Evolutionary conservation across 2,329 filamentous ascomycete species (phyloP).

Genomic region (Emergomyces pasteurianus): DNA sequence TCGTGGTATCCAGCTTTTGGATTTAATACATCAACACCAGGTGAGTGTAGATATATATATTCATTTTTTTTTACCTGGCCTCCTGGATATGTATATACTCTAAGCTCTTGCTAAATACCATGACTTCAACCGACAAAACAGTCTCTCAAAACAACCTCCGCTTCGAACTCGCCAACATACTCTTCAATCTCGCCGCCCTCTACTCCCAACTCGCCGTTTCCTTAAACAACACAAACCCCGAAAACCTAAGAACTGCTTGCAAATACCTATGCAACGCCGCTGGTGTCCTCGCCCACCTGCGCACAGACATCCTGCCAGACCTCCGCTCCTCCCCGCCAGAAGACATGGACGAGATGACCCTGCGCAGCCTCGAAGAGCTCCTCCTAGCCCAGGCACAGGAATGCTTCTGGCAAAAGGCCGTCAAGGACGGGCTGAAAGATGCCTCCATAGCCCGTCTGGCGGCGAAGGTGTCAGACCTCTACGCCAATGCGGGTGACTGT

Average conservation of each 20-base stretch:
- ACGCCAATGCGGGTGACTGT: conserved; percentile 69
- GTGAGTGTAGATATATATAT: conserved; percentile 19
- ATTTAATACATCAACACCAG: conserved; percentile 68
- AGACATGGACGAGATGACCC: conserved; percentile 83
- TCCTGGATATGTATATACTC: not conserved
- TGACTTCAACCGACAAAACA: conserved; percentile 9
- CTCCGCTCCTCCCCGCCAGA: conserved; percentile 75
- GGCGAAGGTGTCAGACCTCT: conserved; percentile 81
- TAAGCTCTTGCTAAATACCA: not conserved
- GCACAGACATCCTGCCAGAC: conserved; percentile 65
- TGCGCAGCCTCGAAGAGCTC: conserved; percentile 71
- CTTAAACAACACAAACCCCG: conserved; percentile 62
- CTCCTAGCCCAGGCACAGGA: conserved; percentile 90
- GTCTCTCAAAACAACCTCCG: conserved; percentile 54
- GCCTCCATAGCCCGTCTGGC: conserved; percentile 83
- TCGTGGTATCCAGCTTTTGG: conserved; percentile 91
- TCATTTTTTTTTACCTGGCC: not conserved
- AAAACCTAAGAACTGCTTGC: conserved; percentile 76
- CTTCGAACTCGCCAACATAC: conserved; percentile 80
- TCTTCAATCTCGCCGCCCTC: conserved; percentile 86
- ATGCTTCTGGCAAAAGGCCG: conserved; percentile 96
- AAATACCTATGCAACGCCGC: conserved; percentile 84
- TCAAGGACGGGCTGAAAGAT: conserved; percentile 88
- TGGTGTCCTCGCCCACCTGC: conserved; percentile 69
- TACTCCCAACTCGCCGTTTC: conserved; percentile 85